Percentiles rank a stretch among this genome's conserved stretches.
These are phyloP conservation scores for Pleurostoma richardsiae DNA, from an alignment of 2,329 filamentous ascomycete species.

Conservation along the genomic window DNA sequence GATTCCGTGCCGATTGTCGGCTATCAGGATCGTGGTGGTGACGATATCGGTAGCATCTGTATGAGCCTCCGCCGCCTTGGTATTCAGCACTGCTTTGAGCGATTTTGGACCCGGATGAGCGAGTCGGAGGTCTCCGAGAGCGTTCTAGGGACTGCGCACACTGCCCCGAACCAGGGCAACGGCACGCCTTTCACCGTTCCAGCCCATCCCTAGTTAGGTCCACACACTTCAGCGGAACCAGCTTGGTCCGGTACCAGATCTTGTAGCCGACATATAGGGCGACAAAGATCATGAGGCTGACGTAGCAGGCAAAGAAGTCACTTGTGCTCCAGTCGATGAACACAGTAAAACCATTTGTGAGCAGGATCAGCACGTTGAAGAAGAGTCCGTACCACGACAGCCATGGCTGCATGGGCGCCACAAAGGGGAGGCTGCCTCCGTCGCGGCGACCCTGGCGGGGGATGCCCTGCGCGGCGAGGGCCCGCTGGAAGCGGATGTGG, in stretches of 20 bases:
- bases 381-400: conserved; percentile 51
- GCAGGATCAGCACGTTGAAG: conserved; percentile 50
- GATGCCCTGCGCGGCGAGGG: conserved; percentile 29
- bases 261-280: conserved; percentile 59
- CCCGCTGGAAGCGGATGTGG: conserved; percentile 54
- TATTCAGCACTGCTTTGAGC: too few species aligned
- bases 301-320: conserved; percentile 61
- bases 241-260: conserved; percentile 37
- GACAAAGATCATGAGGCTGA: conserved; percentile 58
- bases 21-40: too few species aligned
- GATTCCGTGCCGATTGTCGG: too few species aligned
- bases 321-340: conserved; percentile 65
- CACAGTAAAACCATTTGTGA: conserved; percentile 69
- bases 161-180: too few species aligned
- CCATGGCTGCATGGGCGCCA: conserved; percentile 44
- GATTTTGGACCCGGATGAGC: too few species aligned
- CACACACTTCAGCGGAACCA: conserved; percentile 10
- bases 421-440: conserved; percentile 44
- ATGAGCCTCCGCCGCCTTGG: too few species aligned
- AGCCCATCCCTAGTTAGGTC: neutral
- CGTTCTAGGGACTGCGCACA: too few species aligned
- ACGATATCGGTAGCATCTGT: too few species aligned
- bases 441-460: conserved; percentile 36
- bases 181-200: neutral
- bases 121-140: too few species aligned